Evolutionary conservation across 148 eudicot genomes (phyloP).

Genomic region (Limonium bicolor): DNA sequence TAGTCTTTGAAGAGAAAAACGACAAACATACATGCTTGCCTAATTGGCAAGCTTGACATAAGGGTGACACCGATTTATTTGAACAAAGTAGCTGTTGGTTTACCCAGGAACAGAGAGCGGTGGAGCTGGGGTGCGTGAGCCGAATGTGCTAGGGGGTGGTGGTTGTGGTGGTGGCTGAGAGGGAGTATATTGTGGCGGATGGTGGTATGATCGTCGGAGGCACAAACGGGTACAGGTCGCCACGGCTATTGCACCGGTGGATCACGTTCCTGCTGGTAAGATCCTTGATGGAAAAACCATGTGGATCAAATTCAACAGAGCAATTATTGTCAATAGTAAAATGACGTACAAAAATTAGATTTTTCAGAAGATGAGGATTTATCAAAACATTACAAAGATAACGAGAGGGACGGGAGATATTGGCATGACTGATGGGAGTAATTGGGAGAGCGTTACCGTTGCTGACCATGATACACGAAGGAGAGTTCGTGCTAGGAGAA

Average conservation of each 20-base stretch:
- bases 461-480: not conserved
- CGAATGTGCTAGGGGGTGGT: not conserved
- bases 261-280: not conserved
- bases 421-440: not conserved
- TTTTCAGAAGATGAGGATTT: no score
- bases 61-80: not conserved
- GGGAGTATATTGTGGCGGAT: not conserved
- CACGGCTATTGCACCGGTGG: not conserved
- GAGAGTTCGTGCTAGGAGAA: not conserved
- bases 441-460: not conserved
- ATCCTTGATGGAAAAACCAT: no score
- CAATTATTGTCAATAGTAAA: no score
- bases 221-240: not conserved
- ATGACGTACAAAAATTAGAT: no score
- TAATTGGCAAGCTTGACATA: not conserved
- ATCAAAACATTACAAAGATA: no score
- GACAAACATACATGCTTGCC: not conserved
- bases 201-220: not conserved
- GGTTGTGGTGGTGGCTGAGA: not conserved
- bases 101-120: not conserved
- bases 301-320: no score
- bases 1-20: not conserved
- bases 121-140: not conserved
- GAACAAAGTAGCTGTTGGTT: not conserved
- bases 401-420: no score